Base-by-base conservation (phyloP, 768 basidiomycete species). In the Leucosporidium creatinivorum region DNA sequence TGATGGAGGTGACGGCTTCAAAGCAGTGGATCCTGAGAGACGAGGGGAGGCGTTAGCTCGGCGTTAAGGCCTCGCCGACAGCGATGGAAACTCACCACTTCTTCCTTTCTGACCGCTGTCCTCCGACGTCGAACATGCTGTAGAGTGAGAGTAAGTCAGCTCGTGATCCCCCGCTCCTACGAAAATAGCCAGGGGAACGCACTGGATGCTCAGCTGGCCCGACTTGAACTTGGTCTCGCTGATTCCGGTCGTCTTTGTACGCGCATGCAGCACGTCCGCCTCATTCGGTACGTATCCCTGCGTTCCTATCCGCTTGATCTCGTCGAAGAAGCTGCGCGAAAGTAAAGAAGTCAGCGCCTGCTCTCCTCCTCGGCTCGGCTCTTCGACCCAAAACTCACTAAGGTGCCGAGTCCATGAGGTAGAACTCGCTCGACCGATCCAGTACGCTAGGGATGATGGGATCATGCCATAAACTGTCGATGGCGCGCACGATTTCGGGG, bases 381-480 rank as follows among this genome's bases (percentile, higher is more conserved):
- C 23, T 7, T n/a, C n/a, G n/a, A 36, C 1, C 12, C 28, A 8
- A 58, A 33, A 83, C 88, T 76, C 73, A 91, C 89, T 94, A 94
- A 54, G 82, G 82, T 0, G 93, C 93, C n/a, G 85, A 89, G 76
- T 96, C 93, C 91, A 93, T 94, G 19, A 96, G 81, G 76, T 94
- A 93, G 74, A 94, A 94, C 63, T 92, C 87, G 76, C 77, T 79
- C 50, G 73, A 73, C 19, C 80, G 76, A 64, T 81, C 80, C 67
- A 82, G 77, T 8, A 82, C 78, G 57, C 68, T 73, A 1, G 79
- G 80, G 62, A 83, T 81, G 72, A 81, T 79, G 8, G 80, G 80
- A 72, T 82, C 80, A 65, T 81, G 79, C 81, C 81, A 81, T 57
- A 83, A 72, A 17, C 76, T 76, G 68, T 81, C 80, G 70, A 83